Base-by-base conservation (phyloP, 192 early-diverging fungal species). In the Kickxella alabastrina region DNA sequence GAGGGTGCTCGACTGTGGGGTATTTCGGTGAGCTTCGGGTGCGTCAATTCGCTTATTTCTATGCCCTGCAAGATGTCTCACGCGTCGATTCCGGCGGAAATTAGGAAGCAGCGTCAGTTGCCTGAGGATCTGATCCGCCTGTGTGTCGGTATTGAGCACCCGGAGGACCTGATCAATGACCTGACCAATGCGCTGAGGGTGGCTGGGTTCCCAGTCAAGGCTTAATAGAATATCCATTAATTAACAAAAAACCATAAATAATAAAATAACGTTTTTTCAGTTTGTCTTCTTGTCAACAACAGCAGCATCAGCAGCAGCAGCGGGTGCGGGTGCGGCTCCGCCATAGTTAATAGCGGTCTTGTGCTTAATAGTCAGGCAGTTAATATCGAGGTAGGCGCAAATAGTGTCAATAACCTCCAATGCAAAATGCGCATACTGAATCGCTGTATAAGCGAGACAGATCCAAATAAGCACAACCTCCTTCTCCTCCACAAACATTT, bases 41-140 rank as follows among this genome's bases (percentile, higher is more conserved):
- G 93, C 74, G 88, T 98, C 43, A 97, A 98, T 67, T 95, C 92
- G 53, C 79, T 98, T 49, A 97, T 98, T 59, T 91, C 90, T 57
- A 95, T 98, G 93, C 93, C 93, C 17, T 98, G 93, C 68, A 82
- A 85, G 56, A 98, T 98, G 95, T 93, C 91, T 6, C 95, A 98
- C 58, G 88, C 95, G 23, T 92, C 89, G 44, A 98, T 98, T 39
- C 95, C 95, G 13, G 91, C 87, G 7, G 80, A 87, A 54, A 81
- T 97, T 6, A 81, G 95, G 41, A 84, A 86, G 63, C 92, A 86
- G 58, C 83, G 93, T 9, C 85, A 78, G 9, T 65, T 98, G 46
- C 90, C 93, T n/a, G 95, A 98, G 78, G 95, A 98, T 75, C 75
- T 98, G 67, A 93, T 98, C 59, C 82, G 95, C 18, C 67, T 98